These are phyloP conservation scores for Boletus mariae DNA, from an alignment of 1,284 basidiomycete species.

Conservation along the genomic window DNA sequence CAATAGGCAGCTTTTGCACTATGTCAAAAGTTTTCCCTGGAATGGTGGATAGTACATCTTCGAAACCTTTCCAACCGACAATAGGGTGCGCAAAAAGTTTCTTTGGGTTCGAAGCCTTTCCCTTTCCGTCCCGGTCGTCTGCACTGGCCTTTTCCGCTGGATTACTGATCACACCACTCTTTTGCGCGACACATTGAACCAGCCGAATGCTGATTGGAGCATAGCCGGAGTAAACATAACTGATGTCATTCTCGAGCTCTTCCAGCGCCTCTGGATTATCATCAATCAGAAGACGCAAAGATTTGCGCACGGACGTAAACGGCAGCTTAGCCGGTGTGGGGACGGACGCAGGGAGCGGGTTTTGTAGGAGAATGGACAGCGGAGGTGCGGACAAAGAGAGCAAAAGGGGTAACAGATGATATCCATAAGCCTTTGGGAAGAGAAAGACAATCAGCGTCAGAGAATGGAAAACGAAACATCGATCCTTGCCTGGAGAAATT, in stretches of 20 bases:
- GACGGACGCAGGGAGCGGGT: slow-evolving; percentile 53
- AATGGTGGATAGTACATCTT: slow-evolving; percentile 79
- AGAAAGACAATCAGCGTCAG: slow-evolving; percentile 9
- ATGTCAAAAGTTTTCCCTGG: slow-evolving; percentile 88
- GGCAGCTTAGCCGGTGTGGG: slow-evolving; percentile 55
- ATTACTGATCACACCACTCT: slow-evolving; percentile 81
- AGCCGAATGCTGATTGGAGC: slow-evolving; percentile 91
- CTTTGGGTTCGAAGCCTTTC: slow-evolving; percentile 33
- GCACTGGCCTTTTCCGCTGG: slow-evolving; percentile 49
- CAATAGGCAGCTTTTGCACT: slow-evolving; percentile 48
- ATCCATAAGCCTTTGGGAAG: slow-evolving; percentile 78
- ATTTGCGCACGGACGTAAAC: slow-evolving; percentile 74
- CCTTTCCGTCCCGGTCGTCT: slow-evolving; percentile 39
- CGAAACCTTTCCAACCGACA: slow-evolving; percentile 95
- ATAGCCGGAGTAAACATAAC: slow-evolving; percentile 96
- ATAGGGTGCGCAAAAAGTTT: slow-evolving; percentile 83
- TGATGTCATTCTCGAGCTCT: slow-evolving; percentile 88
- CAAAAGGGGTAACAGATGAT: slow-evolving; percentile 82
- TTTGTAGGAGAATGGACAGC: slow-evolving; percentile 63
- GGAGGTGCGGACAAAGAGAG: slow-evolving; percentile 74
- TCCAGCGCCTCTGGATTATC: slow-evolving; percentile 75
- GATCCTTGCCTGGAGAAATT: slow-evolving; percentile 75
- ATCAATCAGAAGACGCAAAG: slow-evolving; percentile 89
- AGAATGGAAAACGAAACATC: slow-evolving; percentile 6
- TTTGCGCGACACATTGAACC: slow-evolving; percentile 90